These are phyloP conservation scores for Wolfiporia cocos DNA, from an alignment of 1,284 basidiomycete genomes.

Conservation along the genomic window DNA sequence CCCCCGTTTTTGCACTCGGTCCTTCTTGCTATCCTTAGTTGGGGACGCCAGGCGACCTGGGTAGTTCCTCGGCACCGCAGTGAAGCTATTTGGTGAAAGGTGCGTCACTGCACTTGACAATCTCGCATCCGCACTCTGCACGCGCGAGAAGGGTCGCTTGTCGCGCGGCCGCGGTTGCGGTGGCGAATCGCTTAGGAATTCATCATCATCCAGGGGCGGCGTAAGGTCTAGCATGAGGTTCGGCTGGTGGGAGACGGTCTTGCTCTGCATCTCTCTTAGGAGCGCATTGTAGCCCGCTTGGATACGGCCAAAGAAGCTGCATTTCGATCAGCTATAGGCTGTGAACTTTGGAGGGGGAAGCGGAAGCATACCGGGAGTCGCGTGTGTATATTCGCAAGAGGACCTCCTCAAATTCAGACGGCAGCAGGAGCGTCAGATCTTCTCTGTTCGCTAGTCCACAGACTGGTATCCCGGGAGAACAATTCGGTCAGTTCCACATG, in stretches of 20 bases:
- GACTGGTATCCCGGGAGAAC: too few relatives aligned
- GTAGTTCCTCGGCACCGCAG: background rate
- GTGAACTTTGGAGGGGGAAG: background rate
- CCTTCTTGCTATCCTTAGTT: background rate
- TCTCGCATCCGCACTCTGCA: conserved; percentile 5
- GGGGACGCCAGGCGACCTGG: background rate
- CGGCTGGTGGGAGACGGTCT: too few relatives aligned
- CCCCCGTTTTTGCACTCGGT: conserved; percentile 1
- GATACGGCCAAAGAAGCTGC: conserved; percentile 47
- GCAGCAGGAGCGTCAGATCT: conserved; percentile 59
- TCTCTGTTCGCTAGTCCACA: conserved; percentile 40
- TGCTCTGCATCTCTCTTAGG: conserved; percentile 30
- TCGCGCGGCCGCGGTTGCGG: background rate
- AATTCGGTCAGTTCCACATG: too few relatives aligned
- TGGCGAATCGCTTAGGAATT: too few relatives aligned
- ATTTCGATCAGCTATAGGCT: background rate
- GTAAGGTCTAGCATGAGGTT: too few relatives aligned
- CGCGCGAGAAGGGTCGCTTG: conserved; percentile 6
- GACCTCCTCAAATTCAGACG: conserved; percentile 56
- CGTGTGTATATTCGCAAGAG: conserved; percentile 63
- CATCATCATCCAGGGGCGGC: too few relatives aligned
- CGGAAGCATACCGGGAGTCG: conserved; percentile 35
- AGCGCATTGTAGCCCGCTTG: conserved; percentile 63
- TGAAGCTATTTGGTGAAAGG: conserved; percentile 7
- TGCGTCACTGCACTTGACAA: conserved; percentile 1